phyloP scores from a whole-genome alignment of 495 filamentous ascomycete species.

The Evansstolkia leycettana region DNA sequence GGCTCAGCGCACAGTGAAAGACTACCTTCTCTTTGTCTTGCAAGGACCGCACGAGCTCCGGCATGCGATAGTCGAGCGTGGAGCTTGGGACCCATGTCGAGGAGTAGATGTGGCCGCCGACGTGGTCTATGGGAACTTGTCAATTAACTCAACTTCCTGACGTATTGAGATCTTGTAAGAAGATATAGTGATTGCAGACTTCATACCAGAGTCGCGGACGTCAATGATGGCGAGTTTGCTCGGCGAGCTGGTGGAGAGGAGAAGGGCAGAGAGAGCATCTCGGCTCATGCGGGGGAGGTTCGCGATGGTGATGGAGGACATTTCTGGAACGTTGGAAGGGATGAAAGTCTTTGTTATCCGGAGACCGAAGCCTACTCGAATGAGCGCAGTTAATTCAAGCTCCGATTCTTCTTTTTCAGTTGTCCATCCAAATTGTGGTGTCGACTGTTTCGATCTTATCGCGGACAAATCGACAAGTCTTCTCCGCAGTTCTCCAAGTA shows the following conservation, averaged over 20 bases:
- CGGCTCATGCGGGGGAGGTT: slow-evolving; percentile 53
- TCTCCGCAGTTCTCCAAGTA: too few relatives aligned
- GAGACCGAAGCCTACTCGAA: too few relatives aligned
- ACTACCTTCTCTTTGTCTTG: slow-evolving; percentile 70
- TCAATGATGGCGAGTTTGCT: slow-evolving; percentile 64
- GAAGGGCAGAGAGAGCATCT: slow-evolving; percentile 43
- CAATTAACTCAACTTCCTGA: too few relatives aligned
- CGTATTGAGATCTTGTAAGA: too few relatives aligned
- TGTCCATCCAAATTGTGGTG: too few relatives aligned
- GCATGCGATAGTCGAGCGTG: slow-evolving; percentile 60
- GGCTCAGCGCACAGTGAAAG: slow-evolving; percentile 91
- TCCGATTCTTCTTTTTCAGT: too few relatives aligned
- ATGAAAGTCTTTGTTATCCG: too few relatives aligned
- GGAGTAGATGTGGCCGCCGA: slow-evolving; percentile 76
- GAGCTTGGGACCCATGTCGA: slow-evolving; percentile 65
- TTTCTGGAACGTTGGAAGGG: slow-evolving; percentile 19
- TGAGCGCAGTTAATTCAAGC: too few relatives aligned
- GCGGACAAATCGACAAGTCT: too few relatives aligned
- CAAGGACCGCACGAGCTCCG: slow-evolving; percentile 70
- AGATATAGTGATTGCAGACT: too few relatives aligned
- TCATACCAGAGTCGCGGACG: slow-evolving; percentile 68
- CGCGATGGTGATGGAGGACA: slow-evolving; percentile 46
- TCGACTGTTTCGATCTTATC: too few relatives aligned
- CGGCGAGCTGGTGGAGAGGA: slow-evolving; percentile 20
- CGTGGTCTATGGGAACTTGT: slow-evolving; percentile 66